Base-by-base conservation (phyloP, 2,329 filamentous ascomycete genomes). In the Hymenoscyphus infarciens region DNA sequence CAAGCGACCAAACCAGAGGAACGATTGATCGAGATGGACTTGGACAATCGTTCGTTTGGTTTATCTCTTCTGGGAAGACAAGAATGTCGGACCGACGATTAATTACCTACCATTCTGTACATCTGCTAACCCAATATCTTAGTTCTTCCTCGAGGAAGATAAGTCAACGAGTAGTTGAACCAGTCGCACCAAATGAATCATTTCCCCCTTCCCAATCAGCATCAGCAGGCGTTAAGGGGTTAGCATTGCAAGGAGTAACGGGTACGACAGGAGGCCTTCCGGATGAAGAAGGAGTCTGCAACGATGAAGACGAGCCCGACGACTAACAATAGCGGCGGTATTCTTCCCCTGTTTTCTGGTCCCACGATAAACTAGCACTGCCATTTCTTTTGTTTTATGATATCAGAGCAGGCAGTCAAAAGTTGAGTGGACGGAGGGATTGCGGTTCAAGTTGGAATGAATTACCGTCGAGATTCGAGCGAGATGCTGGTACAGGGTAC, bases 121-220 rank as follows among this genome's bases (percentile, higher is more conserved):
- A 67, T 61, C 65, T 61, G 61, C 63, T 54, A 70, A 55, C 29
- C n/a, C 3, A 13, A 8, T 59, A 15, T 3, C 27, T 52, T 63
- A 91, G 88, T 97, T 97, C 88, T 98, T 98, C 90, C 78, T 98
- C 77, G 94, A 98, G 77, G 93, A 97, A 74, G 78, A 84, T 60
- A 81, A 83, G 74, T 80, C 78, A 38, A 61, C 63, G 54, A 69
- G 61, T 75, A 81, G 79, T 78, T 83, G 80, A 85, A 91, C 81
- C 85, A 82, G 83, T 82, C 82, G 76, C 82, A 75, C 76, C 79
- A 72, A 73, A 81, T 72, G 75, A 79, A 71, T 75, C 79, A 66
- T 63, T 65, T 63, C 68, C 69, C 60, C 61, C 61, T 62, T 61
- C 61, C 56, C 61, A 67, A 57, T 62, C 66, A 70, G 70, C 72